Evolutionary conservation across 164 flowering plant genomes (phyloP).

Genomic region (Platanus orientalis): DNA sequence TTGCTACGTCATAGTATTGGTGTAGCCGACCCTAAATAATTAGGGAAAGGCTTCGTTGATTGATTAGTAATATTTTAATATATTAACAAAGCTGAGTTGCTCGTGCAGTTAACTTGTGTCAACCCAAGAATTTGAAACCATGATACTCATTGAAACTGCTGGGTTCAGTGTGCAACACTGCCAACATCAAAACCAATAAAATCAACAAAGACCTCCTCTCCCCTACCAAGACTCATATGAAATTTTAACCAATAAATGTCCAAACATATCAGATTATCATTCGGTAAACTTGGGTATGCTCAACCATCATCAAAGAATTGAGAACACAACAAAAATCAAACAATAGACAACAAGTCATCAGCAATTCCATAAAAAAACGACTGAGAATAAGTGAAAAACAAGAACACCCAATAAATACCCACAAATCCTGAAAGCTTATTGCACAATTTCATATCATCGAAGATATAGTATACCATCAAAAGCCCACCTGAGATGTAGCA

Average conservation of each 20-base stretch:
- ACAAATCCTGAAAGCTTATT: background rate
- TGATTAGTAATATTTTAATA: background rate
- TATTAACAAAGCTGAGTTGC: background rate
- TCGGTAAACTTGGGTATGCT: background rate
- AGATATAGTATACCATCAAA: background rate
- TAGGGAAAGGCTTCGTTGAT: background rate
- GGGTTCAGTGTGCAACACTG: background rate
- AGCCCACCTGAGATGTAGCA: constrained; percentile 61
- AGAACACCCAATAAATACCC: background rate
- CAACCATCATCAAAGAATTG: too few relatives aligned
- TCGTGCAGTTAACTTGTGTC: background rate
- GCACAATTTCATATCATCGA: background rate
- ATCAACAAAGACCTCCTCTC: background rate
- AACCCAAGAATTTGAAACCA: too few relatives aligned
- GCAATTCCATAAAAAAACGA: background rate
- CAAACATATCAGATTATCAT: background rate
- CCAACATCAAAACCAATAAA: background rate
- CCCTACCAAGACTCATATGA: background rate
- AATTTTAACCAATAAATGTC: background rate
- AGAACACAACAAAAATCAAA: too few relatives aligned
- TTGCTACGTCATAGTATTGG: too few relatives aligned
- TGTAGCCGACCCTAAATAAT: too few relatives aligned
- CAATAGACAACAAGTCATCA: too few relatives aligned
- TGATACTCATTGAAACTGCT: too few relatives aligned
- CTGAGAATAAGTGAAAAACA: too few relatives aligned